Evolutionary conservation across 164 flowering plant genomes (phyloP), one percentile per base, ranked within the genome.

Genomic region (Vitis labrusca): DNA sequence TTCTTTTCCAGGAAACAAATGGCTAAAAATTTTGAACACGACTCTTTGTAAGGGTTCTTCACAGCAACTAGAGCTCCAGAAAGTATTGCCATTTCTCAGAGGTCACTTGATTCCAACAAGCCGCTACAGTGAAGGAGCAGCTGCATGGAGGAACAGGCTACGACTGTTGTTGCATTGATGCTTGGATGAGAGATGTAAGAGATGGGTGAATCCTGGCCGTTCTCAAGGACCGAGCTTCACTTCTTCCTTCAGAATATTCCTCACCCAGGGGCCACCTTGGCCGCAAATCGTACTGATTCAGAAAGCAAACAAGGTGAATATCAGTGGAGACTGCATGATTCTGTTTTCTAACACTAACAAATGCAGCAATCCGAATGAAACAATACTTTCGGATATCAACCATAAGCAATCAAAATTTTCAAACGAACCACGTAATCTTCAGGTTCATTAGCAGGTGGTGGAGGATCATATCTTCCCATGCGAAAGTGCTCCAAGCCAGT

Each of bases 251-350:
- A 8, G 86, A 79, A 65, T 81, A 80, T 76, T 92, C 98, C 81
- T 90, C 98, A 27, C 98, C 99, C 70, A 95, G 59, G 29, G 99
- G 99, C 99, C 98, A 95, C 73, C 99, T 84, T 71, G 99, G 98
- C 58, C 97, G 81, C 79, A 95, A 30, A 85, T 95, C 99, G 81
- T 85, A 80, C 99, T 92, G 85, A 59, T 53, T 61, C 57, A 49
- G 2, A 62, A 54, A 27, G 29, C 37, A 71, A 74, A 57, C 9
- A 59, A 64, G 32, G 61, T 23, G 37, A 59, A 23, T 59, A 59
- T 56, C 59, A 19, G 27, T 56, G 27, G 59, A 56, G 56, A 6
- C 9, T 6, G 15, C n/a, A 32, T 32, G 44, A 32, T 32, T 32
- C 44, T 32, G 44, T 32, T 32, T 32, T 32, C 44, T 32, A 6